phyloP scores from a whole-genome alignment of 2,329 filamentous ascomycete genomes.

The Niveomyces coronatus region DNA sequence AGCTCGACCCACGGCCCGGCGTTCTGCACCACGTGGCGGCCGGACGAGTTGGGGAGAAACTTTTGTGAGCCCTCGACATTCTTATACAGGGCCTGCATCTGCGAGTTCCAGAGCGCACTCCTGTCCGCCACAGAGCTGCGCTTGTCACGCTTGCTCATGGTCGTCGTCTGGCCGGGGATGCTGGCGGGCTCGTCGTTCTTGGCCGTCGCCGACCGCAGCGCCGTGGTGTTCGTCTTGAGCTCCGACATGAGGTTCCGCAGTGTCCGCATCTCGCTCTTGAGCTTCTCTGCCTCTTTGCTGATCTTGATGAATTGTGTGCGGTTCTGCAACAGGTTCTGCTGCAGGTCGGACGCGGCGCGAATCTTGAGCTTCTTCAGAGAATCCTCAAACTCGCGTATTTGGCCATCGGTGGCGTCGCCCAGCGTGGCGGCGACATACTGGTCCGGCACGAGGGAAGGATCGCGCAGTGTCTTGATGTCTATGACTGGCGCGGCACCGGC shows the following conservation, averaged over 20 bases:
- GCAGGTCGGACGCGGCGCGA: constrained; percentile 71
- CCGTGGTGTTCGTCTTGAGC: constrained; percentile 67
- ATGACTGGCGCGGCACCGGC: constrained; percentile 52
- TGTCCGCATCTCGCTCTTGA: constrained; percentile 91
- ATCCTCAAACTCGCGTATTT: constrained; percentile 73
- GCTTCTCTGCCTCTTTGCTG: constrained; percentile 95
- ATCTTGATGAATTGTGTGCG: constrained; percentile 98
- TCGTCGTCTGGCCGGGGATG: constrained; percentile 39
- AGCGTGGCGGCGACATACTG: constrained; percentile 67
- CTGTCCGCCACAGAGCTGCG: constrained; percentile 75
- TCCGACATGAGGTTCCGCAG: constrained; percentile 87
- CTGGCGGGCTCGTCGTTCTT: constrained; percentile 37
- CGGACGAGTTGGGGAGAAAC: constrained; percentile 79
- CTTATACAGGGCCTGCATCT: constrained; percentile 77
- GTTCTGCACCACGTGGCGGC: constrained; percentile 90
- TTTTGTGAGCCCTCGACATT: constrained; percentile 97
- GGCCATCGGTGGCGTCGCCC: constrained; percentile 75
- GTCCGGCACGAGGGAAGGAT: constrained; percentile 70
- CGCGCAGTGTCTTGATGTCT: constrained; percentile 67
- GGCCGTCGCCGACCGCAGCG: constrained; percentile 49
- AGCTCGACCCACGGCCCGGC: constrained; percentile 91
- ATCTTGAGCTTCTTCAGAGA: constrained; percentile 67
- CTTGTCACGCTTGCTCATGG: constrained; percentile 63
- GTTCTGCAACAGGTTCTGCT: constrained; percentile 95
- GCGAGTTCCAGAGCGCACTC: constrained; percentile 56